These are phyloP conservation scores for Pseudogymnoascus sp. DNA, from an alignment of 2,329 filamentous ascomycete species.

Conservation along the genomic window DNA sequence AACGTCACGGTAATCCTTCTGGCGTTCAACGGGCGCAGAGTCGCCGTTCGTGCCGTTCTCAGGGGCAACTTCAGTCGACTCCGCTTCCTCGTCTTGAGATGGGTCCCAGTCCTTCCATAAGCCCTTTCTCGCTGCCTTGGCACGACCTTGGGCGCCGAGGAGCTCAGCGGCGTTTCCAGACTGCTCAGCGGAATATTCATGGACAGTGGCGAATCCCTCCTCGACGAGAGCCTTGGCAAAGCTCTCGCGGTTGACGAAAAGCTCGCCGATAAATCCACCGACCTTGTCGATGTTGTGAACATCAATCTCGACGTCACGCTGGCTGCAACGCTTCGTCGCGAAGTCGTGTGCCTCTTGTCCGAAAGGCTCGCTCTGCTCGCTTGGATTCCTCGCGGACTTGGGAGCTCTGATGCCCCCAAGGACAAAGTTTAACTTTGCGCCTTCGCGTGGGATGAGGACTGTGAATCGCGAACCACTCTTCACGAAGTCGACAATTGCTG, in stretches of 20 bases:
- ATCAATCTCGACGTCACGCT: slow-evolving; percentile 93
- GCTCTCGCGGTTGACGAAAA: slow-evolving; percentile 91
- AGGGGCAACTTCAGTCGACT: slow-evolving; percentile 38
- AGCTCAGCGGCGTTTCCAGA: slow-evolving; percentile 83
- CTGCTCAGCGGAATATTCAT: slow-evolving; percentile 93
- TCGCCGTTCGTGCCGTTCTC: slow-evolving; percentile 48
- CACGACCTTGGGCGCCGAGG: slow-evolving; percentile 76
- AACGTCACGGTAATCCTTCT: slow-evolving; percentile 89
- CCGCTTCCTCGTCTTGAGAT: slow-evolving; percentile 63
- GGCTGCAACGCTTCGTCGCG: slow-evolving; percentile 79
- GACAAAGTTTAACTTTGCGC: slow-evolving; percentile 90
- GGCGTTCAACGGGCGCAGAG: slow-evolving; percentile 46
- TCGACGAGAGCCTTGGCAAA: slow-evolving; percentile 91
- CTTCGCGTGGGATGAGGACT: slow-evolving; percentile 83
- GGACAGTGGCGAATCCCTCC: slow-evolving; percentile 86
- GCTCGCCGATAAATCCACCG: slow-evolving; percentile 90
- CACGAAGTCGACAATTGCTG: slow-evolving; percentile 92
- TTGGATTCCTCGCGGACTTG: slow-evolving; percentile 69
- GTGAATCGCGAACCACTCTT: slow-evolving; percentile 96
- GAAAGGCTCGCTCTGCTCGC: slow-evolving; percentile 83
- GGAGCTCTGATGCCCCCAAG: slow-evolving; percentile 89
- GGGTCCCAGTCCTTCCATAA: slow-evolving; percentile 95
- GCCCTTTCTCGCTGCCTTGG: slow-evolving; percentile 82
- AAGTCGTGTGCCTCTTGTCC: slow-evolving; percentile 92
- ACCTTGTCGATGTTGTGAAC: slow-evolving; percentile 93